Base-by-base conservation (phyloP, 129 eudicot genomes). In the Tanacetum coccineum region DNA sequence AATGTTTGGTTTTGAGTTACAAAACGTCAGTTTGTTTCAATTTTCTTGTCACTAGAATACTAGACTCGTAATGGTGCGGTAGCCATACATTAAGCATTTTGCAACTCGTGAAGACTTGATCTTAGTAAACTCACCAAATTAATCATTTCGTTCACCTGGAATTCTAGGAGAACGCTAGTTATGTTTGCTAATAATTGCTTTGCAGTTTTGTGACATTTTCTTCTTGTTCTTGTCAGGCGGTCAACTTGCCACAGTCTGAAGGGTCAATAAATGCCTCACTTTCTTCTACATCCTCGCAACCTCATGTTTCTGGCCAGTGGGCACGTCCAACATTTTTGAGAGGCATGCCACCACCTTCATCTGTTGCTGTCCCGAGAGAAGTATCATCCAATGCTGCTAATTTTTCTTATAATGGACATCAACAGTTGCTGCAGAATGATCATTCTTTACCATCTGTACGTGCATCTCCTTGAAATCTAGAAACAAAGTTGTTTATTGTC, bases 391-490 rank as follows among this genome's bases (percentile, higher is more conserved):
- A 60, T 77, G 64, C 79, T 74, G 81, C 80, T 47, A 76, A 22
- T 53, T 83, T 79, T 59, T 83, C 88, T 70, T 79, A 73, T 42
- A 73, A 46, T 59, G 78, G 81, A 70, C 74, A 56, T 55, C 57
- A 59, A 13, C 79, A 70, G 62, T 71, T 62, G 15, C 53, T 13
- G 71, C 87, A 67, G 72, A 82, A 64, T 53, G 78, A 79, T 57
- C 81, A 61, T 55, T 67, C 81, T 26, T 81, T 78, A 71, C 63
- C 63, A 58, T 58, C 63, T 2, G 63, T 58, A 58, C 58, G 86
- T 78, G 4, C 66, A 70, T 70, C 62, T 58, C 22, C 21, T 39
- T 42, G 21, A 40, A 47, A 48, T 40, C 47, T 66, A 45, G 22
- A 28, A 63, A 17, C 54, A 13, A 69, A 60, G 59, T 19, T 19